Evolutionary conservation across 2,329 filamentous ascomycete genomes (phyloP).

Genomic region (Dryadomyces sulphureus): DNA sequence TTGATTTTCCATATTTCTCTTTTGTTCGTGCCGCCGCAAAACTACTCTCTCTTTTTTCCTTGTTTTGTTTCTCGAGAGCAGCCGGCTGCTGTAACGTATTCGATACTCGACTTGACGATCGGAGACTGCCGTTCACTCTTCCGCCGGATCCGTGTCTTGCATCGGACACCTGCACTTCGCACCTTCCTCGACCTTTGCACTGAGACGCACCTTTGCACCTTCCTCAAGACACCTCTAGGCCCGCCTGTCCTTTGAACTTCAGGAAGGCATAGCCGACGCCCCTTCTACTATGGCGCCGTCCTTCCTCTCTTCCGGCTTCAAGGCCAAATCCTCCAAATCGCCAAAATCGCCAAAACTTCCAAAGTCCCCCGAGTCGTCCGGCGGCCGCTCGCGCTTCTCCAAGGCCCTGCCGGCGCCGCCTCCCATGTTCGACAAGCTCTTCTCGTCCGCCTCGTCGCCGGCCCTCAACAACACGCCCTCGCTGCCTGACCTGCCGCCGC

Average conservation of each 20-base stretch:
- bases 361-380: conserved; percentile 17
- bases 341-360: too few relatives aligned
- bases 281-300: not conserved
- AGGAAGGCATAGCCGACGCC: not conserved
- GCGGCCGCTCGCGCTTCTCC: conserved; percentile 40
- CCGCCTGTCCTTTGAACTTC: too few relatives aligned
- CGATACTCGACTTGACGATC: too few relatives aligned
- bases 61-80: not conserved
- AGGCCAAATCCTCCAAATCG: not conserved
- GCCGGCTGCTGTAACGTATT: not conserved
- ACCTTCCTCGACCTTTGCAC: too few relatives aligned
- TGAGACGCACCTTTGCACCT: too few relatives aligned
- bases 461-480: not conserved
- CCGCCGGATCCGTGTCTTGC: too few relatives aligned
- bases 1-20: not conserved
- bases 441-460: not conserved
- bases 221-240: too few relatives aligned
- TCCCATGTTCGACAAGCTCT: conserved; percentile 8
- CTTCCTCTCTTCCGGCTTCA: not conserved
- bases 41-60: not conserved
- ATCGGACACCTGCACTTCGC: too few relatives aligned
- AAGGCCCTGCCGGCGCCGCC: conserved; percentile 39
- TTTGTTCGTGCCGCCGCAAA: too few relatives aligned
- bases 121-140: too few relatives aligned
- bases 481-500: conserved; percentile 2